Base-by-base conservation (phyloP, 371 early-diverging fungal species). In the Rhizopus stolonifer region DNA sequence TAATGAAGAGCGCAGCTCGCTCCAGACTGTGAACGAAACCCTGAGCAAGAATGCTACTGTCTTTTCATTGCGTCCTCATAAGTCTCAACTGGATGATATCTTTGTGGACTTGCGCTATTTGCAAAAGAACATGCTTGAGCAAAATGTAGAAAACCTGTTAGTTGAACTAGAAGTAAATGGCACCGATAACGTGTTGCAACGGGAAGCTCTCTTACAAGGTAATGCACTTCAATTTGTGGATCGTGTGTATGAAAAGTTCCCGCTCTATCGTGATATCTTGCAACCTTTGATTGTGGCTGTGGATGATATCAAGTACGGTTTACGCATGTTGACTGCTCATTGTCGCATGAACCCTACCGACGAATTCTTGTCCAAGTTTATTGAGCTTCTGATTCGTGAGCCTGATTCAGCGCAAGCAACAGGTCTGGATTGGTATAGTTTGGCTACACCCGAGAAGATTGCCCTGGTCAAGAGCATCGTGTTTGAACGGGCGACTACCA, bases 291-390 rank as follows among this genome's bases (percentile, higher is more conserved):
- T 80, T 25, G 69, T 86, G 4, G 84, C 86, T 6, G 70, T 92
- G 0, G 83, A 86, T 54, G 86, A 89, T 54, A 59, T 94, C 65
- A 88, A 90, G 63, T 87, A 84, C 64, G 94, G 93, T 51, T 46
- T 93, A 14, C 79, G 89, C 10, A 60, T 88, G 34, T 55, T 85
- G 45, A 67, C 80, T 2, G 65, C 70, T 10, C 58, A 65, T 4
- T 52, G 46, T 19, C 64, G 68, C 13, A 51, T 55, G 19, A 60
- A 61, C 42, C 46, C 63, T n/a, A 59, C 60, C 0, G 68, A 71
- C 31, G 57, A 49, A 13, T 71, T 69, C 32, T 47, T 67, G 15
- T 64, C 67, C 18, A 62, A 80, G 21, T 70, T 82, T 4, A 62
- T 79, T 31, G 70, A 72, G 43, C 60, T 79, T 2, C 62, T 79